Base-by-base conservation (phyloP, 371 early-diverging fungal genomes). In the Rhizopus delemar region DNA sequence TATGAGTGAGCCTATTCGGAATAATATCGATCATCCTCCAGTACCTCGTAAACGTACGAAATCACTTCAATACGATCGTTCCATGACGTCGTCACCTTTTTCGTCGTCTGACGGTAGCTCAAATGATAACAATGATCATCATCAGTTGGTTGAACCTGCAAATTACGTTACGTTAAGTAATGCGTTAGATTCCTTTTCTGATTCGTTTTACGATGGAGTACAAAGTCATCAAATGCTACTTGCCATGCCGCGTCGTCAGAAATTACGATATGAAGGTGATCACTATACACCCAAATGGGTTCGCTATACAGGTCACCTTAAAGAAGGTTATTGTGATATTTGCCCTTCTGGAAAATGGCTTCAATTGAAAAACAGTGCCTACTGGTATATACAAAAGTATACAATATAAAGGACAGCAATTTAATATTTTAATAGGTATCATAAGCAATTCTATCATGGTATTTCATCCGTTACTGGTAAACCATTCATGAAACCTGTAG, bases 351-450 rank as follows among this genome's bases (percentile, higher is more conserved):
- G 89, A 4, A 86, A 87, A 59, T 93, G 94, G 93, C 78, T 93
- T 36, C 90, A 93, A 66, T 77, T 94, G 15, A 93, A 94, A 68
- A 93, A 91, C 67, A 88, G 89, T 56, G 94, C 96, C 0, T 95
- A 83, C 59, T 95, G 95, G 95, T 95, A 95, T 9, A 29, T 48
- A 5, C 8, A 29, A 4, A 28, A 8, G 28, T n/a, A 8, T n/a
- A 45, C 11, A 8, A 2, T n/a, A 15, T 22, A 48, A 48, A 62
- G 36, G 75, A 85, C 51, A 83, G 86, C 67, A 63, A 63, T 41
- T 63, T 50, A 16, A 22, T 22, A 29, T 22, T 51, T 22, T 46
- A 46, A 46, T 28, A 83, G 85, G 85, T 93, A 93, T 65, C 93
- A 93, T 70, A 94, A 89, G 72, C 93, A 93, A 66, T 93, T 91